A percentile compares a stretch with the other conserved stretches of the same genome.
phyloP scores from a whole-genome alignment of 192 early-diverging fungal genomes.

The Backusella tarrabulga region DNA sequence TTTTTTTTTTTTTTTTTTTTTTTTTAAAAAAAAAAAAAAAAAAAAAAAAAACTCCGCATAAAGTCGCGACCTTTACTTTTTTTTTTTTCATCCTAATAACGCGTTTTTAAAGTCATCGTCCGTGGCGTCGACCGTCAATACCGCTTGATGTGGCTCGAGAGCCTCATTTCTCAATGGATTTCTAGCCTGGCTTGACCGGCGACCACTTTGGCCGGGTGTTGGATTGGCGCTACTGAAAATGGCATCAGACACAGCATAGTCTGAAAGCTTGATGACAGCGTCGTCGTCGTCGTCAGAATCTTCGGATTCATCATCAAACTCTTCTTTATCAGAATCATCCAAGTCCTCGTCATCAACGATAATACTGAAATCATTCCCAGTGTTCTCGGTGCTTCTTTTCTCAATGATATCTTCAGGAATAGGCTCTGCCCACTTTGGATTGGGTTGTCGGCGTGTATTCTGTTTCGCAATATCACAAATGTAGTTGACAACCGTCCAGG shows the following conservation, averaged over 20 bases:
- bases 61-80: background rate
- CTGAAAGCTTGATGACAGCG: background rate
- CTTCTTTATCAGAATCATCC: slow-evolving; percentile 12
- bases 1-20: too few species aligned
- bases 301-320: slow-evolving; percentile 4
- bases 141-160: slow-evolving; percentile 1
- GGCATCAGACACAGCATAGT: background rate
- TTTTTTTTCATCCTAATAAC: background rate
- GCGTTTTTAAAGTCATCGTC: background rate
- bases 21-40: too few species aligned
- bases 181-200: background rate
- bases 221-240: background rate
- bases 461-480: slow-evolving; percentile 42
- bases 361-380: background rate
- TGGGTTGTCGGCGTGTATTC: background rate
- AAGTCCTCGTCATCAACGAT: background rate
- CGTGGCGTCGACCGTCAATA: background rate
- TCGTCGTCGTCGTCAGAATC: background rate
- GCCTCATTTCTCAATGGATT: background rate
- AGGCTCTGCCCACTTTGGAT: background rate
- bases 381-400: background rate
- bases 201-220: background rate
- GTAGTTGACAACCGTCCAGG: slow-evolving; percentile 46
- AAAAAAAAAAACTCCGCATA: background rate
- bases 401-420: slow-evolving; percentile 2